Conservation (phyloP, 441 rosid species). For the Arabidopsis hybrid region DNA sequence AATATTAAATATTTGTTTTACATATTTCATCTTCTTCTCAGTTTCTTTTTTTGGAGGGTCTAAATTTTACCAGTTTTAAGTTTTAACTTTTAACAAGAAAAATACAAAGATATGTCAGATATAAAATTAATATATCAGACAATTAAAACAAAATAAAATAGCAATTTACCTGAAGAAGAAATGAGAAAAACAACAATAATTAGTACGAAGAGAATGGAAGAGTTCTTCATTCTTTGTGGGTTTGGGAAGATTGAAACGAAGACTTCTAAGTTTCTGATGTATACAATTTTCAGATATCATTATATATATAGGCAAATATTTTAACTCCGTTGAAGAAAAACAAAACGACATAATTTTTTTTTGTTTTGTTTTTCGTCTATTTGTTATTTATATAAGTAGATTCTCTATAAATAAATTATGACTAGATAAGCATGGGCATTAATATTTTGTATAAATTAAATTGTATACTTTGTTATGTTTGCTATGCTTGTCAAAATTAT, state of each 20-base stretch:
- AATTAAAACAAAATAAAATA: background rate
- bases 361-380: too few species aligned
- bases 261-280: background rate
- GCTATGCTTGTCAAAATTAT: too few species aligned
- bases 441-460: too few species aligned
- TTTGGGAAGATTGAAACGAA: too few species aligned
- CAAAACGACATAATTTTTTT: too few species aligned
- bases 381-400: too few species aligned
- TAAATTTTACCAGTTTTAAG: too few species aligned
- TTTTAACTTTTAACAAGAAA: background rate
- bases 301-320: too few species aligned
- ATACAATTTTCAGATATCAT: background rate
- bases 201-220: conserved; percentile 2
- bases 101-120: background rate
- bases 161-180: conserved; percentile 22
- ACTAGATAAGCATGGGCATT: too few species aligned
- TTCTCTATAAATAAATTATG: too few species aligned
- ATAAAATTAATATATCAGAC: background rate
- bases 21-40: background rate
- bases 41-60: too few species aligned
- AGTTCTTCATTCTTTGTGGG: conserved; percentile 11
- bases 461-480: too few species aligned
- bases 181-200: conserved; percentile 7
- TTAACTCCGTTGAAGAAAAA: background rate
- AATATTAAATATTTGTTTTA: background rate